These are phyloP conservation scores for Fraxinus dipetala DNA, from an alignment of 305 asterid species.

Conservation along the genomic window DNA sequence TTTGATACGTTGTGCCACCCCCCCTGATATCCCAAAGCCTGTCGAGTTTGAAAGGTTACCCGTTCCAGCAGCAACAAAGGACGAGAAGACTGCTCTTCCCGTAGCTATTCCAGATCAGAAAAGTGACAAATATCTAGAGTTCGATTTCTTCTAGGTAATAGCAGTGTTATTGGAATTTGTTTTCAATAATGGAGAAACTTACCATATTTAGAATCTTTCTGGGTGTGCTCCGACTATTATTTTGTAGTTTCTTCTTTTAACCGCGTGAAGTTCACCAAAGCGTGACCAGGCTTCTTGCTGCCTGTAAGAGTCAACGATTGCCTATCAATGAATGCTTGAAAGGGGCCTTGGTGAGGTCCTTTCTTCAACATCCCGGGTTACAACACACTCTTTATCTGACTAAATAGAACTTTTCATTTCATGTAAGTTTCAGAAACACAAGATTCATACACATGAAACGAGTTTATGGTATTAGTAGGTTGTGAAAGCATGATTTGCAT, in stretches of 20 bases:
- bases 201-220: not conserved
- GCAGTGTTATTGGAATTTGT: slow-evolving; percentile 8
- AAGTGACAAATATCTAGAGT: slow-evolving; percentile 44
- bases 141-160: slow-evolving; percentile 46
- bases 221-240: not conserved
- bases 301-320: not conserved
- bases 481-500: not conserved
- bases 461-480: not conserved
- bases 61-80: slow-evolving; percentile 9
- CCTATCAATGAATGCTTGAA: not conserved
- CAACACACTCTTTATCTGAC: not conserved
- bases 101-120: slow-evolving; percentile 22
- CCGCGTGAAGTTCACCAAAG: not conserved
- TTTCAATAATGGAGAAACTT: slow-evolving; percentile 2
- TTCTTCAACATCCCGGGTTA: not conserved
- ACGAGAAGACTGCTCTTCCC: slow-evolving; percentile 21
- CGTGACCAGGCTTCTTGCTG: not conserved
- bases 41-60: slow-evolving; percentile 33
- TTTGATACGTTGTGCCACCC: slow-evolving; percentile 52
- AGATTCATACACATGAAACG: not conserved
- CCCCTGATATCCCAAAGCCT: slow-evolving; percentile 47
- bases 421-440: not conserved
- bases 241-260: not conserved
- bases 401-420: not conserved
- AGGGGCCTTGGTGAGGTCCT: not conserved